Evolutionary conservation across 306 rosid species (phyloP).

Genomic region (Corylus avellana): DNA sequence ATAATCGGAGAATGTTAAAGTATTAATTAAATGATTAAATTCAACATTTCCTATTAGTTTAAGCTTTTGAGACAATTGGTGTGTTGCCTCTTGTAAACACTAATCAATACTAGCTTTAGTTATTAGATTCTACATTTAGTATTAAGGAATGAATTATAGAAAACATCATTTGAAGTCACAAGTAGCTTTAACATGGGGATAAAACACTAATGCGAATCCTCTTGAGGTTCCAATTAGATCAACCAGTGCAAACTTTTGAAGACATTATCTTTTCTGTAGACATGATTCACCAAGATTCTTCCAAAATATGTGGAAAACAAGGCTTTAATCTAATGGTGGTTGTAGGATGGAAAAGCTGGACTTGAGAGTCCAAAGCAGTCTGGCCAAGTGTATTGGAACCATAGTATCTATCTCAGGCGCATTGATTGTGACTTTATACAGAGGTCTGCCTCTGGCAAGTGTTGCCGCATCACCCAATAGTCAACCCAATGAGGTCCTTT

Average conservation of each 20-base stretch:
- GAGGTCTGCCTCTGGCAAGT: constrained; percentile 36
- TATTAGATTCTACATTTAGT: neutral
- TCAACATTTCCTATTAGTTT: too few species aligned
- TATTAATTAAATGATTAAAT: too few species aligned
- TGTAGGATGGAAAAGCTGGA: constrained; percentile 52
- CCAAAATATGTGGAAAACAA: neutral
- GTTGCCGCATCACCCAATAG: neutral
- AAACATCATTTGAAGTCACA: too few species aligned
- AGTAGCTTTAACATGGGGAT: neutral
- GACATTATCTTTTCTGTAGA: too few species aligned
- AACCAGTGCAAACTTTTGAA: too few species aligned
- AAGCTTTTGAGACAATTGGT: too few species aligned
- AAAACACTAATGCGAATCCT: neutral
- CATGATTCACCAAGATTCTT: neutral
- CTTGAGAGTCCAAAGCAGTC: constrained; percentile 36
- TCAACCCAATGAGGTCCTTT: constrained; percentile 2
- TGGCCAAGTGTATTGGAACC: constrained; percentile 49
- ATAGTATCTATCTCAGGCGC: constrained; percentile 47
- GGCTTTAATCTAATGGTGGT: constrained; percentile 11
- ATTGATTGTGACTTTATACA: constrained; percentile 44
- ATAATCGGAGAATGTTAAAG: too few species aligned
- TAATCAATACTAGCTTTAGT: neutral
- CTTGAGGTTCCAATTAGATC: too few species aligned
- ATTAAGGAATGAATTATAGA: neutral
- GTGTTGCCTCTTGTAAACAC: too few species aligned